phyloP scores from a whole-genome alignment of 1,284 basidiomycete genomes.

The Gomphus bonarii region DNA sequence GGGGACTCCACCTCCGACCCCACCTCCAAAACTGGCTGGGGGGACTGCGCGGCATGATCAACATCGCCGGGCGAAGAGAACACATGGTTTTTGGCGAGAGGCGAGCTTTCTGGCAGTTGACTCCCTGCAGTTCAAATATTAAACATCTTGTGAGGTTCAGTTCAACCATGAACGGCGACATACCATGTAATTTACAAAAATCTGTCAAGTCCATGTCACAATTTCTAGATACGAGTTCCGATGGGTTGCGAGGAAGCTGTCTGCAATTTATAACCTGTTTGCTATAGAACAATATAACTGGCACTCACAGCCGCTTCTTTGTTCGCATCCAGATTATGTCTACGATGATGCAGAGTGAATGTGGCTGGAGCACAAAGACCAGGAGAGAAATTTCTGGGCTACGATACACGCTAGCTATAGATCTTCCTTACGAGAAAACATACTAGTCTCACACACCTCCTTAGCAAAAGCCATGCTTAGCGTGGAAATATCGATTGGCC shows the following conservation, averaged over 20 bases:
- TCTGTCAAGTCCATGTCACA: neutral
- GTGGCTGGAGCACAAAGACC: constrained; percentile 77
- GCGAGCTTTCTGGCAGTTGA: neutral
- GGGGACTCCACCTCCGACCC: too few relatives aligned
- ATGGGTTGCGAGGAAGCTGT: neutral
- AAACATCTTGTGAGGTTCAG: neutral
- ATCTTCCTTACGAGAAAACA: neutral
- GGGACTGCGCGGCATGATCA: neutral
- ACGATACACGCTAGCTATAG: constrained; percentile 4
- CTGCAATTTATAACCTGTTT: neutral
- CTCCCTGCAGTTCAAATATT: neutral
- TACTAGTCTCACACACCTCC: constrained; percentile 37
- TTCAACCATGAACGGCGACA: neutral
- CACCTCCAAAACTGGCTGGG: neutral
- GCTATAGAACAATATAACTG: neutral
- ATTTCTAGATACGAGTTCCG: neutral
- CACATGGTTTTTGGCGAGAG: neutral
- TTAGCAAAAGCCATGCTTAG: constrained; percentile 49
- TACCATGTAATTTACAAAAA: neutral
- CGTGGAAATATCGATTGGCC: constrained; percentile 44
- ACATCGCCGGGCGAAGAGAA: neutral
- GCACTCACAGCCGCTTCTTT: neutral
- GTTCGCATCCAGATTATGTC: constrained; percentile 20
- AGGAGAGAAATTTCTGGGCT: constrained; percentile 63
- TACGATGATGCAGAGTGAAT: constrained; percentile 51